Base-by-base conservation (phyloP, 2,329 filamentous ascomycete species). In the Akanthomyces uredinophilus region DNA sequence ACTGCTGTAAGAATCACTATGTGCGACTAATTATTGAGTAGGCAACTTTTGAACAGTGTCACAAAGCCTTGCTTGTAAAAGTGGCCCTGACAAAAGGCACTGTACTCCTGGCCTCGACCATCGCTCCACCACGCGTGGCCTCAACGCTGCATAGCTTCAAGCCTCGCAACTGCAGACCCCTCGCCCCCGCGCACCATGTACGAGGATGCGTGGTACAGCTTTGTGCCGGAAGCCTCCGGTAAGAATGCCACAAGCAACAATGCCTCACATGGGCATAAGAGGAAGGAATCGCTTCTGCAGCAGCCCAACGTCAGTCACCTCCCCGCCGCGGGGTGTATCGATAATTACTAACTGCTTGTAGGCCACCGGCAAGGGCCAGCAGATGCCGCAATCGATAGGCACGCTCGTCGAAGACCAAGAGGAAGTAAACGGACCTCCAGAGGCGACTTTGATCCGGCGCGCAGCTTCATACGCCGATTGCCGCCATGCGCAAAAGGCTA, bases 171-270 rank as follows among this genome's bases (percentile, higher is more conserved):
- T 53, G 47, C 63, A 64, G 50, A 52, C 32, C 50, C 43, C n/a
- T 44, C n/a, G 46, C 61, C 58, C 24, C 57, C 39, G 46, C 54
- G 35, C 54, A 49, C 60, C 53, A 92, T 92, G 89, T 91, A 91
- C 74, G 90, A 94, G 75, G 90, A 94, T 74, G 87, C 89, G 35
- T 94, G 90, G 90, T 92, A 93, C 77, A 91, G 83, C 72, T 88
- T 91, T 71, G 85, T 90, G 66, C 84, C 89, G 29, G 85, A 88
- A 61, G 75, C 83, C 60, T 77, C 82, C 63, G 77, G 81, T 66
- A 83, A 80, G 68, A 78, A 78, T 64, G 75, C 77, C n/a, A 69
- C 77, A 49, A 74, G 78, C 27, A 76, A 79, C 46, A 70, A 69
- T 37, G 76, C 79, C 62, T 70, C 75, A 53, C 67, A 79, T 50